Base-by-base conservation (phyloP, 2,329 filamentous ascomycete species). In the Colletotrichum nymphaeae region DNA sequence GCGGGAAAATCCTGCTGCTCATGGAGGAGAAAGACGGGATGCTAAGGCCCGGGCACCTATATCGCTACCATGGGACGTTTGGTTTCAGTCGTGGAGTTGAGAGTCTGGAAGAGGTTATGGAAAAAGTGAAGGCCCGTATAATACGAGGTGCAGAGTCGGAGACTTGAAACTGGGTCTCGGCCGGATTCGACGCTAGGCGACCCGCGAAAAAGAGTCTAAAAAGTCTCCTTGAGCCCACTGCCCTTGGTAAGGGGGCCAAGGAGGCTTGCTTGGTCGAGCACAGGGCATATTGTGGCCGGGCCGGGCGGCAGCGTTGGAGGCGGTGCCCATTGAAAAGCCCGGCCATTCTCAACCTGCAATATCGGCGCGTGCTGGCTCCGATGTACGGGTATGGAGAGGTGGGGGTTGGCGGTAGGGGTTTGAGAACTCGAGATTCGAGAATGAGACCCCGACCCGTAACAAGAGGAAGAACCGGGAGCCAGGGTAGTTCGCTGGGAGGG, bases 21-120 rank as follows among this genome's bases (percentile, higher is more conserved):
- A 46, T 59, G 32, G 16, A 37, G 42, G 26, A n/a, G 55, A 22
- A 70, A 62, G 67, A 70, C 30, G 52, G 67, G 60, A 73, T 63
- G 67, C 56, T 73, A 73, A 73, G 55, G 49, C 16, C 60, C 46
- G 35, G 67, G 60, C 35, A n/a, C 67, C 60, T 69, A 62, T 73
- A 52, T 66, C 49, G 67, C 56, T 46, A 62, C 70, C 70, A 70
- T 73, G 70, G 55, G 62, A 69, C 67, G 59, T 65, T 60, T 59
- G 60, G 70, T 73, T 70, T 73, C 70, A 73, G 67, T 69, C 70
- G 60, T 73, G 67, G 67, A 56, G 67, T 56, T 64, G 60, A 55
- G 53, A 58, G 53, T 19, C 52, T 42, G n/a, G 53, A 28, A n/a
- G 35, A 46, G 58, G 68, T 42, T 46, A 16, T 65, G 60, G 70